Evolutionary conservation across 2,329 filamentous ascomycete species (phyloP), one percentile per base, ranked within the genome.

Genomic region (Xylogone sp.): DNA sequence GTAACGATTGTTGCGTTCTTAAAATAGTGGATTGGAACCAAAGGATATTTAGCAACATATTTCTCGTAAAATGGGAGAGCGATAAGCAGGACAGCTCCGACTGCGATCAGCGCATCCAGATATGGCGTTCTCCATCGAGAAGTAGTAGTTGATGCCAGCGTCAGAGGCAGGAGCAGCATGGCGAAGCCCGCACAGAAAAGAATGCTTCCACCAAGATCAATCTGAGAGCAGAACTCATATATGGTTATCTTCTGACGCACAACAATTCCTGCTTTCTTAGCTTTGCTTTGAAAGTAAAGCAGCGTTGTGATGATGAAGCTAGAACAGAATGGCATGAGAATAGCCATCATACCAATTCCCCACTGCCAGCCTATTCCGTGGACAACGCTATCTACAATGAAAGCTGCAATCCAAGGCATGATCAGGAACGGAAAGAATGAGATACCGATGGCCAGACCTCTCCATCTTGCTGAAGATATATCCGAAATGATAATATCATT

Each of bases 401-500:
- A 70, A 2, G 78, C 76, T 1, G 79, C 75, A 12, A 78, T 69
- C 75, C 79, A 84, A 1, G 80, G 75, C 6, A 76, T 83, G 57
- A 79, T 67, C 3, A 82, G 67, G 57, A 79, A 82, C 0, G 79
- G 79, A 6, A 79, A 49, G 73, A 77, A 62, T 71, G 66, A 43
- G 69, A 81, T 7, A 65, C 76, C 66, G 71, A 78, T 49, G 75
- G 65, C 54, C 71, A 65, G 78, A 68, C 61, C 82, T 74, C 60
- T 77, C 67, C 53, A 83, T 57, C 69, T 78, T 65, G 62, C 65
- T 0, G 66, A 69, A 3, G 80, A 83, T n/a, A 82, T 75, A 61
- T 86, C 83, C 1, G 81, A 80, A 42, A 84, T 77, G 57, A 85
- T 81, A 47, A 86, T 79, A 56, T 84, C 80, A 59, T 82, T 80